A percentile compares a stretch with the other conserved stretches of the same genome.
These are phyloP conservation scores for Stephanodiscus triporus DNA, from an alignment of 108 stramenopile genomes.

Conservation along the genomic window DNA sequence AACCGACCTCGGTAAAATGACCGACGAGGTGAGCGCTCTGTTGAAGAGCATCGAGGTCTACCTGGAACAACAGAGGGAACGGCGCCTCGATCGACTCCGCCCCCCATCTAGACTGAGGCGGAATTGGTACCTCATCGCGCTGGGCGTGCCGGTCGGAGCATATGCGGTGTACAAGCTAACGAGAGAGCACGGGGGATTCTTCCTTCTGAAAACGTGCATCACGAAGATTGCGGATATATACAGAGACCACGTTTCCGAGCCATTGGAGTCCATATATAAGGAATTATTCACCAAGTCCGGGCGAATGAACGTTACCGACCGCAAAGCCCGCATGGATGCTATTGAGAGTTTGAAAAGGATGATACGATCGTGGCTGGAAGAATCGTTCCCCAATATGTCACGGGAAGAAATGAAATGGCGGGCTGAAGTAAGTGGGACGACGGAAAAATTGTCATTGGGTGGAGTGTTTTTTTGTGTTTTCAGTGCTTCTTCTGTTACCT, in stretches of 20 bases:
- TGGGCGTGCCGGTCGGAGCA: conserved; percentile 50
- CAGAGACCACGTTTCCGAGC: conserved; percentile 70
- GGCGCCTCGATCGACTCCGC: conserved; percentile 69
- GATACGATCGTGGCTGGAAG: conserved; percentile 91
- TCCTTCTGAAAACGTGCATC: conserved; percentile 36
- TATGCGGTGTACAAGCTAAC: conserved; percentile 59
- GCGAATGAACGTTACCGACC: conserved; percentile 73
- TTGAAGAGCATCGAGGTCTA: conserved; percentile 71
- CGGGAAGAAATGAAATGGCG: conserved; percentile 47
- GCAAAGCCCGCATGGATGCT: conserved; percentile 69
- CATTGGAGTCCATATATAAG: conserved; percentile 63
- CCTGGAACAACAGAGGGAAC: conserved; percentile 67
- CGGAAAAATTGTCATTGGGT: background rate
- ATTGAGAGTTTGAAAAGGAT: conserved; percentile 79
- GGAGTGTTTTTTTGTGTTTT: background rate
- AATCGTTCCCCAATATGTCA: conserved; percentile 79
- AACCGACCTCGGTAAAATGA: conserved; percentile 66
- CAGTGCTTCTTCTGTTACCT: background rate
- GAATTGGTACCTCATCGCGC: conserved; percentile 77
- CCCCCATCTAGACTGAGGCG: conserved; percentile 63
- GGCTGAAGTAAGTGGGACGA: conserved; percentile 37
- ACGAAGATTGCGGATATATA: conserved; percentile 56
- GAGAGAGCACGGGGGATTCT: conserved; percentile 49
- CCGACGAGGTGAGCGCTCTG: conserved; percentile 70
- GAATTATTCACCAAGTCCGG: conserved; percentile 72